A percentile compares a stretch with the other conserved stretches of the same genome.
Evolutionary conservation across 2,329 filamentous ascomycete genomes (phyloP).

Genomic region (Epichloe sp.): DNA sequence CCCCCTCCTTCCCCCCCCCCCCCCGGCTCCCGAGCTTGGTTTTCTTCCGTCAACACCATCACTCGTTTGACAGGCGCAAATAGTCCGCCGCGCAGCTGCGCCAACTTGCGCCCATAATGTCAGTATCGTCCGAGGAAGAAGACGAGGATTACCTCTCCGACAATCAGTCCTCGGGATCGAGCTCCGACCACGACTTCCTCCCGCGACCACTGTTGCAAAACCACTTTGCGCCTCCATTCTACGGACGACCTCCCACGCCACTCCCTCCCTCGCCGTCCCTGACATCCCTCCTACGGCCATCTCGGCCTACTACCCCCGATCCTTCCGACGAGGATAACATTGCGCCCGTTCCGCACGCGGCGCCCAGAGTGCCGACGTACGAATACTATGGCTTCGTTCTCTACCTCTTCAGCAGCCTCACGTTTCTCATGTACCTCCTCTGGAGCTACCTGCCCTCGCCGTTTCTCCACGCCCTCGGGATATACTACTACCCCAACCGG

Average conservation of each 20-base stretch:
- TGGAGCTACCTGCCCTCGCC: slow-evolving; percentile 91
- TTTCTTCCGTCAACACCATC: background rate
- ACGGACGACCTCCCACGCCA: slow-evolving; percentile 90
- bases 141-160: slow-evolving; percentile 24
- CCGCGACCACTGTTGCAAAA: slow-evolving; percentile 37
- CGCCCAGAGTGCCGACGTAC: slow-evolving; percentile 94
- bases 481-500: slow-evolving; percentile 91
- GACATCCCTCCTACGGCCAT: slow-evolving; percentile 80
- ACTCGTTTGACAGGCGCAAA: background rate
- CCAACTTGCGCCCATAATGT: slow-evolving; percentile 13
- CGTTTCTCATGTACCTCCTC: slow-evolving; percentile 58
- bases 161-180: slow-evolving; percentile 16
- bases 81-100: background rate
- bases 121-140: slow-evolving; percentile 22
- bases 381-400: slow-evolving; percentile 99
- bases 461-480: slow-evolving; percentile 82
- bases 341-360: slow-evolving; percentile 72
- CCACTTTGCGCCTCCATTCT: slow-evolving; percentile 72
- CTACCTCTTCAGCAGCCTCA: slow-evolving; percentile 75
- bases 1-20: too few relatives aligned
- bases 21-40: background rate
- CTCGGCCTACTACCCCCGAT: slow-evolving; percentile 85
- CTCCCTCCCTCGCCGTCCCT: slow-evolving; percentile 85
- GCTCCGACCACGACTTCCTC: slow-evolving; percentile 20
- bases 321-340: slow-evolving; percentile 80